Evolutionary conservation across 1,284 basidiomycete genomes (phyloP).

Genomic region (Uromyces viciae-fabae): DNA sequence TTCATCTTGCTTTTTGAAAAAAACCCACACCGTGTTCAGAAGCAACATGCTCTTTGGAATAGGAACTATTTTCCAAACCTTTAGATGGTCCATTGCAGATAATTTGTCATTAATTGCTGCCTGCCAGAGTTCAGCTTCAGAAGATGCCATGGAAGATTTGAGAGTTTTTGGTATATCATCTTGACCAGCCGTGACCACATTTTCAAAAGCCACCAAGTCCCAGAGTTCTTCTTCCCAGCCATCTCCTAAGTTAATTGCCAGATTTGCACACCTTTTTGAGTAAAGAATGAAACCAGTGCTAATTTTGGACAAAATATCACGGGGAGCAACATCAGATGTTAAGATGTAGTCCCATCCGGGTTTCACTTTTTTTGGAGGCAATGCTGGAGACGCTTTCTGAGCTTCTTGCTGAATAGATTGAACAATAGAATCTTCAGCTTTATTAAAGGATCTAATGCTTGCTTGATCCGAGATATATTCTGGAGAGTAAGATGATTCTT

Average conservation of each 20-base stretch:
- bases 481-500: background rate
- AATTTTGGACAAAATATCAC: background rate
- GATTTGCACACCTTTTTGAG: background rate
- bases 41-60: background rate
- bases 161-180: background rate
- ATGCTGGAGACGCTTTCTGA: too few species aligned
- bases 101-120: background rate
- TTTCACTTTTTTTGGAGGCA: too few species aligned
- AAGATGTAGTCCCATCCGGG: too few species aligned
- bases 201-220: too few species aligned
- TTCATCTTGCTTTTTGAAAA: background rate
- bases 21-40: too few species aligned
- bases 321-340: too few species aligned
- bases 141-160: background rate
- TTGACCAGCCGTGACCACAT: too few species aligned
- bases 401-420: background rate
- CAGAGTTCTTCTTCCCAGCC: too few species aligned
- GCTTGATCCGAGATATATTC: background rate
- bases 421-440: background rate
- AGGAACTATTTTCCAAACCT: background rate
- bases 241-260: too few species aligned
- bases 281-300: background rate
- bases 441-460: background rate
- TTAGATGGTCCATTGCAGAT: background rate
- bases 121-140: background rate